Percentiles rank a stretch among this genome's conserved stretches.
phyloP scores from a whole-genome alignment of 768 basidiomycete species.

The Trametes villosa region DNA sequence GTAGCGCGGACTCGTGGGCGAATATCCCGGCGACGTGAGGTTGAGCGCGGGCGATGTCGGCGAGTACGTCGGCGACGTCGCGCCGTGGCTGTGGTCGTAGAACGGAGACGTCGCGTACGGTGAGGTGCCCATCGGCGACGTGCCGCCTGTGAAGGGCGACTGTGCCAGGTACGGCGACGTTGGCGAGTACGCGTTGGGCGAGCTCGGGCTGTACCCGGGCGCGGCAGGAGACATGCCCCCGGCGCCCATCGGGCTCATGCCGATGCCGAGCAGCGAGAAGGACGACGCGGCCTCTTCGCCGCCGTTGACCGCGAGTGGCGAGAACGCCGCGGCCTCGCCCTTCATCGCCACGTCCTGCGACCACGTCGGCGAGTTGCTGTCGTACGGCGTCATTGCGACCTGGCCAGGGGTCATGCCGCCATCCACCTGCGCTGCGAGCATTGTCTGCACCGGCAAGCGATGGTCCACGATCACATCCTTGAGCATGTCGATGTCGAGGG shows the following conservation, averaged over 20 bases:
- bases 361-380: conserved; percentile 87
- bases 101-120: conserved; percentile 87
- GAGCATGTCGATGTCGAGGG: conserved; percentile 96
- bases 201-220: conserved; percentile 89
- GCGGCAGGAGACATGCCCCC: conserved; percentile 90
- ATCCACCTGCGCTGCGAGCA: conserved; percentile 78
- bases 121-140: conserved; percentile 81
- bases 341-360: conserved; percentile 70
- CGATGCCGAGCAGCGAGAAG: conserved; percentile 61
- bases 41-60: conserved; percentile 86
- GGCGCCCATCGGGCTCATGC: conserved; percentile 84
- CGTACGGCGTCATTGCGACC: conserved; percentile 96
- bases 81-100: conserved; percentile 65
- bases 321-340: conserved; percentile 89
- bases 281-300: conserved; percentile 75
- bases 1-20: conserved; percentile 77
- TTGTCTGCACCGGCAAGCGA: conserved; percentile 78
- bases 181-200: conserved; percentile 86
- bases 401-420: conserved; percentile 91
- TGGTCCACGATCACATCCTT: conserved; percentile 99
- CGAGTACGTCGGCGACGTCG: conserved; percentile 85
- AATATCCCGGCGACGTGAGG: conserved; percentile 75
- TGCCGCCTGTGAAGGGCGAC: conserved; percentile 81
- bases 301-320: conserved; percentile 84
- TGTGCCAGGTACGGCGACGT: conserved; percentile 90